Evolutionary conservation across 345 rosid genomes (phyloP), one percentile per base, ranked within the genome.

Genomic region (Orychophragmus violaceus): DNA sequence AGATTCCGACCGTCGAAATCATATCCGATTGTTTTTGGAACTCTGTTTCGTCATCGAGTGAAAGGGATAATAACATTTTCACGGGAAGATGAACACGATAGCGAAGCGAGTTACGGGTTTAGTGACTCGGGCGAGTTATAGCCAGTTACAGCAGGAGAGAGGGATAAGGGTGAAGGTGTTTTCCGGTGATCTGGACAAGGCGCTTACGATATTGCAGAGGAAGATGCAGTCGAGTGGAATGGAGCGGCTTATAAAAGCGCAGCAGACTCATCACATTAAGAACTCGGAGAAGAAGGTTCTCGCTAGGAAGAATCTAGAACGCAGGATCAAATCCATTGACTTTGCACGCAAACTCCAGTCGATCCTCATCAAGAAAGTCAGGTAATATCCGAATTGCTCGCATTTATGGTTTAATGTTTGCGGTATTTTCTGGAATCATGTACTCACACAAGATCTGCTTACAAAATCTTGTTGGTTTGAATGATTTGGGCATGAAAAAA

Each of bases 271-370:
- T 48, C 98, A 90, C 76, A 33, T 88, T 59, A 93, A 88, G 86
- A 88, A 93, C 69, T 93, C 98, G 21, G 97, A 93, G 90, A 90
- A 86, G 82, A 87, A 94, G 25, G 84, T 93, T 37, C 59, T 93
- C 57, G 98, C 98, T 3, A 88, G 90, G 48, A 90, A 93, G 81
- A 76, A 36, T 56, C 85, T 90, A 10, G 79, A 87, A 71, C 83
- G 82, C 2, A 86, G 68, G 79, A 68, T 93, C 71, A 84, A 75
- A 62, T 82, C 96, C 8, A 81, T 87, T 79, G 90, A 86, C 28
- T 77, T 85, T 22, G 83, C 94, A 10, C 90, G 85, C 61, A 93
- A 90, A 77, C 94, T 93, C 62, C 79, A 88, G 66, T 60, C 88
- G 12, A 84, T 93, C 37, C 93, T 87, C 79, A 58, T 80, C 64